Evolutionary conservation across 140 eudicot species (phyloP), one percentile per base, ranked within the genome.

Genomic region (Senecio squalidus): DNA sequence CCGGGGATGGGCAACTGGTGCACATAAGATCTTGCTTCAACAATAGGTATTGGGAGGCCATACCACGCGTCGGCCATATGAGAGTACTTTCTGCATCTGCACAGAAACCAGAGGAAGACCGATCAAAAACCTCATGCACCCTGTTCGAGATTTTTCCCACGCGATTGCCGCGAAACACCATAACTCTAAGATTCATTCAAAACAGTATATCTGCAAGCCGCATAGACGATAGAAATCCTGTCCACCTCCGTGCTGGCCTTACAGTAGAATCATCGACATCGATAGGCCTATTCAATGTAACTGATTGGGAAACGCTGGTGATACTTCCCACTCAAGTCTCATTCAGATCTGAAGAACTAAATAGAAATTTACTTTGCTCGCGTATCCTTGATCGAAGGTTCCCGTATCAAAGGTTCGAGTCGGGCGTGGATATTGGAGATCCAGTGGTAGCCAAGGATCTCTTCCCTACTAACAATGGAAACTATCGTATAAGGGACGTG

Each of bases 11-110:
- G 1, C 10, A 22, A 8, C 33, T 36, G 2, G 66, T 60, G 24
- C 40, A 60, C 39, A 60, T 60, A 60, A 60, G 50, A 58, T 58
- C 50, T 21, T 58, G 64, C 34, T 38, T 6, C 53, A 60, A 60
- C 39, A 60, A 60, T 25, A 60, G 41, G 66, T 60, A 60, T 16
- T 41, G 24, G 64, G 64, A 16, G 29, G 3, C 28, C 9, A 9
- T 3, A 7, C 15, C 0, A 31, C 1, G 15, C 15, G 5, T n/a
- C n/a, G n/a, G n/a, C n/a, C n/a, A n/a, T n/a, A 16, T 1, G 11
- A 1, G 3, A 9, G 2, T 2, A 0, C 1, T 56, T 34, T 9
- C 4, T 56, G 64, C 64, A 0, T 5, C 50, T 2, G 50, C 14
- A 0, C 14, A 58, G 2, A 58, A 58, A 21, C 64, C 64, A 23